Evolutionary conservation across 140 eudicot genomes (phyloP).

Genomic region (Stevia rebaudiana): DNA sequence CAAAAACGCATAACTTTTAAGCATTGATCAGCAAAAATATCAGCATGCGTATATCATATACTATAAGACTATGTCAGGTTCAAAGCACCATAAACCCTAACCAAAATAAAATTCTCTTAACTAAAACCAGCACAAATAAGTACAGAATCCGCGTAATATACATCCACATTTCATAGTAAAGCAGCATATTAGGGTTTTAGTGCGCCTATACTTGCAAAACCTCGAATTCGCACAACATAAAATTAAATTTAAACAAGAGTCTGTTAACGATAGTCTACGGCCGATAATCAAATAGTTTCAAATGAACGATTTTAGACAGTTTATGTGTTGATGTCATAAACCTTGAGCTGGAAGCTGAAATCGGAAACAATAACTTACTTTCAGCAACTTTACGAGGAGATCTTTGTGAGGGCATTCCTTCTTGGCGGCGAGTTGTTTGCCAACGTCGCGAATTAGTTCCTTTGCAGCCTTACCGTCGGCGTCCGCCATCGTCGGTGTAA

Average conservation of each 20-base stretch:
- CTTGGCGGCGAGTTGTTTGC: conserved; percentile 47
- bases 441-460: conserved; percentile 44
- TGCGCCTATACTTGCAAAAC: background rate
- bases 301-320: background rate
- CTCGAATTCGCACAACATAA: background rate
- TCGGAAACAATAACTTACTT: conserved; percentile 30
- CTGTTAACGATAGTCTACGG: background rate
- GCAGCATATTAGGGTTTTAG: background rate
- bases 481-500: conserved; percentile 23
- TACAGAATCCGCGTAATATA: background rate
- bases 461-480: conserved; percentile 39
- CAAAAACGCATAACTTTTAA: conserved; percentile 4
- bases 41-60: background rate
- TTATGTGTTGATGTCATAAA: background rate
- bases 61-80: background rate
- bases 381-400: conserved; percentile 53
- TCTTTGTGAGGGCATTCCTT: conserved; percentile 69
- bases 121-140: background rate
- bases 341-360: background rate
- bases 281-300: background rate
- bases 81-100: conserved; percentile 3
- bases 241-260: background rate
- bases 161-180: conserved; percentile 3
- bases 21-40: background rate
- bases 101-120: background rate